A percentile compares a stretch with the other conserved stretches of the same genome.
These are phyloP conservation scores for Nemania sp. DNA, from an alignment of 2,329 filamentous ascomycete species.

Conservation along the genomic window DNA sequence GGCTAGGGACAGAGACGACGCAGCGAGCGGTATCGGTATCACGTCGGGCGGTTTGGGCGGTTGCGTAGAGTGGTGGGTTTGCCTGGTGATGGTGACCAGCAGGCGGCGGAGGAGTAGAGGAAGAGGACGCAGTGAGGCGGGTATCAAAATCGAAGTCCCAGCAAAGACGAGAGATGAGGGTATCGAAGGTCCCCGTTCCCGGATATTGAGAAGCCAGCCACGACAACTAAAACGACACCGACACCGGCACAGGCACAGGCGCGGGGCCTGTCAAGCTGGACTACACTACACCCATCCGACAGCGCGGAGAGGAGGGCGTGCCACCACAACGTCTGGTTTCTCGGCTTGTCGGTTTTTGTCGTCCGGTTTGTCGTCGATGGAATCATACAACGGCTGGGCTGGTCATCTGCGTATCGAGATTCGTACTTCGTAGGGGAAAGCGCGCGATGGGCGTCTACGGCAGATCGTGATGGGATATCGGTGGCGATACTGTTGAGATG, in stretches of 20 bases:
- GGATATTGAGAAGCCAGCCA: constrained; percentile 16
- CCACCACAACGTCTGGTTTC: constrained; percentile 4
- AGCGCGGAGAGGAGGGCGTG: constrained; percentile 16
- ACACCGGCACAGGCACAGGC: constrained; percentile 48
- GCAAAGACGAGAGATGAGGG: too few relatives aligned
- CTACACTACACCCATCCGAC: constrained; percentile 54
- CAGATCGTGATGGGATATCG: constrained; percentile 5
- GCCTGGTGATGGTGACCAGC: too few relatives aligned
- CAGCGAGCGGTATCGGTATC: too few relatives aligned
- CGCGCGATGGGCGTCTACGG: constrained; percentile 9
- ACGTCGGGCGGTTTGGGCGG: too few relatives aligned
- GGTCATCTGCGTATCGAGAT: constrained; percentile 12
- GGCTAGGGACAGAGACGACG: too few relatives aligned
- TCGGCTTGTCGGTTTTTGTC: too few relatives aligned
- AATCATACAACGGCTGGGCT: constrained; percentile 10
- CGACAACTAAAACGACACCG: constrained; percentile 34
- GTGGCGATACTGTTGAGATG: constrained; percentile 13
- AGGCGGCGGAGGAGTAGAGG: too few relatives aligned
- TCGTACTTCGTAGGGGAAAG: constrained; percentile 2
- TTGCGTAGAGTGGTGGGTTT: too few relatives aligned
- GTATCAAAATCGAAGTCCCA: too few relatives aligned
- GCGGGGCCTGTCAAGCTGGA: constrained; percentile 52
- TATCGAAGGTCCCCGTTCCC: too few relatives aligned
- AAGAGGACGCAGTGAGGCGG: too few relatives aligned
- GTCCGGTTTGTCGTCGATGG: not conserved